A percentile compares a stretch with the other conserved stretches of the same genome.
phyloP scores from a whole-genome alignment of 2,329 filamentous ascomycete genomes.

The Ophiosphaerella herpotricha region DNA sequence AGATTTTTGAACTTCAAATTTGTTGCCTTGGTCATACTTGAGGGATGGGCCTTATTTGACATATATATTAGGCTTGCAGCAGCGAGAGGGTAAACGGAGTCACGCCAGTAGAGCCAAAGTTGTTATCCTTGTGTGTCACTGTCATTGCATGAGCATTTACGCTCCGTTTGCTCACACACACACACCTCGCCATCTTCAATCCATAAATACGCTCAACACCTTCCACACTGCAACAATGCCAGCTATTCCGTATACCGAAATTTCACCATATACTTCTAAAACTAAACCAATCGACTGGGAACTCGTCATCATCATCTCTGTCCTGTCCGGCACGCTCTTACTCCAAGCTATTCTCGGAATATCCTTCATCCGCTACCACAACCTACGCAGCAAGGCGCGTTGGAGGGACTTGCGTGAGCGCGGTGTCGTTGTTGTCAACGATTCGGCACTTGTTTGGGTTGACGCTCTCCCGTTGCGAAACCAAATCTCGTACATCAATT shows the following conservation, averaged over 20 bases:
- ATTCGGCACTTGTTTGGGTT: slow-evolving; percentile 14
- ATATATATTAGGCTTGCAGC: too few species aligned
- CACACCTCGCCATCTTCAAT: too few species aligned
- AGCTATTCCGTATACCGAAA: too few species aligned
- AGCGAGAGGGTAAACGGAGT: too few species aligned
- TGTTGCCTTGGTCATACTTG: not conserved
- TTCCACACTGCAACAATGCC: too few species aligned
- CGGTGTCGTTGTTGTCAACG: slow-evolving; percentile 17
- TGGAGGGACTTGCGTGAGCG: slow-evolving; percentile 12
- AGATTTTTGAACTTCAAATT: not conserved
- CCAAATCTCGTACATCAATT: slow-evolving; percentile 9
- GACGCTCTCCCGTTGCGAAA: slow-evolving; percentile 11
- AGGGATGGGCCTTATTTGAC: too few species aligned
- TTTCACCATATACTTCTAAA: too few species aligned
- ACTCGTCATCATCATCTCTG: slow-evolving; percentile 4
- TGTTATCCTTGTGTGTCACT: too few species aligned
- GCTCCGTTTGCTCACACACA: too few species aligned
- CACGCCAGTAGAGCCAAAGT: too few species aligned
- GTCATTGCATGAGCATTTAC: too few species aligned
- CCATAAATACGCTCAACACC: too few species aligned
- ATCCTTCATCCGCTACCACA: slow-evolving; percentile 1
- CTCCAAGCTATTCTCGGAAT: slow-evolving; percentile 3
- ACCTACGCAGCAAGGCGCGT: slow-evolving; percentile 12
- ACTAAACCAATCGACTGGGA: slow-evolving; percentile 4
- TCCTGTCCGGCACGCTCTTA: slow-evolving; percentile 5